Percentiles rank a stretch among this genome's conserved stretches.
phyloP scores from a whole-genome alignment of 441 rosid genomes.

The Brassica hybrid region DNA sequence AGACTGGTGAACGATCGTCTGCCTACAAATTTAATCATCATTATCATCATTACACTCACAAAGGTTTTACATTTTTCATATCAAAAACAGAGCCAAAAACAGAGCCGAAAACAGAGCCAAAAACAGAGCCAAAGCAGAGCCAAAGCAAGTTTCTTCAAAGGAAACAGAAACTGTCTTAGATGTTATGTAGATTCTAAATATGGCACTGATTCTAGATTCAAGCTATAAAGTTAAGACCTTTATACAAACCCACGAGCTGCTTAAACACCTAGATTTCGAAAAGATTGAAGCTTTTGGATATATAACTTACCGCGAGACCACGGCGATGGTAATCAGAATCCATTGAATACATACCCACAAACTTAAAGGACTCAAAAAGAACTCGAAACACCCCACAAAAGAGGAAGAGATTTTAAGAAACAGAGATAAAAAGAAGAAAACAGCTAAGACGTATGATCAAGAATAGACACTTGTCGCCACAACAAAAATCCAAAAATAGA shows the following conservation, averaged over 20 bases:
- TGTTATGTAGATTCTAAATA: background rate
- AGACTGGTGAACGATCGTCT: conserved; percentile 52
- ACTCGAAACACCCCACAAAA: no score
- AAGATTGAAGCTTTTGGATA: conserved; percentile 16
- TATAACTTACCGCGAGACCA: conserved; percentile 53
- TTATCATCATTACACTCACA: conserved; percentile 11
- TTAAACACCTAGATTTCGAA: background rate
- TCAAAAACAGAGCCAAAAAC: background rate
- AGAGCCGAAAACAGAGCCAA: background rate
- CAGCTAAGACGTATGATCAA: no score
- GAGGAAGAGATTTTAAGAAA: no score
- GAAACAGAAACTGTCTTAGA: background rate
- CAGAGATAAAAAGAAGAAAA: no score
- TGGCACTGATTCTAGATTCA: background rate
- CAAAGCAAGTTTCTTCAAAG: background rate
- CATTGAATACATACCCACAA: conserved; percentile 47
- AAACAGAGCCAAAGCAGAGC: background rate
- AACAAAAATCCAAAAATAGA: no score
- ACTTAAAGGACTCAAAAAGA: background rate
- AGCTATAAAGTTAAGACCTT: background rate
- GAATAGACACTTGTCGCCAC: no score
- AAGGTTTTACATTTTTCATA: conserved; percentile 1
- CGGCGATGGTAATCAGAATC: conserved; percentile 48
- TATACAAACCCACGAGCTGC: conserved; percentile 3
- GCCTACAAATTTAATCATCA: conserved; percentile 47